These are phyloP conservation scores for Pythium monospermum DNA, from an alignment of 352 stramenopile species.

Conservation along the genomic window DNA sequence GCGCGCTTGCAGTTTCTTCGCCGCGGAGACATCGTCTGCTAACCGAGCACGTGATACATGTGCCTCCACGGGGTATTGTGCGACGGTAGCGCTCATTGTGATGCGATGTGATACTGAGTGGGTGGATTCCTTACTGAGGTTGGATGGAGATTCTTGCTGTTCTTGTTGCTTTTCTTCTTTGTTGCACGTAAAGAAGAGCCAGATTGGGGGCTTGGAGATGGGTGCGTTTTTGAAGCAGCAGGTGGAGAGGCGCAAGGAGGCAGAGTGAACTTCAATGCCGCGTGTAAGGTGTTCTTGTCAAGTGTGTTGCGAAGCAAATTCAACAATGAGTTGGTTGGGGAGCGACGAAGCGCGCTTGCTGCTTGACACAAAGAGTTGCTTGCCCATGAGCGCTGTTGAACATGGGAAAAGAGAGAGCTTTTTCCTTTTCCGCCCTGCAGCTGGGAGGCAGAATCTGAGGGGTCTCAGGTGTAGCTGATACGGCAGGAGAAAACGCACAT, in stretches of 20 bases:
- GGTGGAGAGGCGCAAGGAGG: constrained; percentile 2
- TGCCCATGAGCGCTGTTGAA: constrained; percentile 13
- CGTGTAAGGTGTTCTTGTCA: constrained; percentile 4
- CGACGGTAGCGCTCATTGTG: constrained; percentile 82
- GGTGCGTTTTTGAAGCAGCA: constrained; percentile 1
- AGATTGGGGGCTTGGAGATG: not conserved
- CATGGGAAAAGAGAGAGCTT: constrained; percentile 9
- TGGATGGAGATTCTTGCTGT: constrained; percentile 7
- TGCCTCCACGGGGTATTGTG: constrained; percentile 68
- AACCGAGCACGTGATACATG: constrained; percentile 39
- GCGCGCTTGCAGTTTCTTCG: constrained; percentile 55
- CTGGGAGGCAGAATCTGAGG: not conserved
- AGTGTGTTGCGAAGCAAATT: constrained; percentile 15
- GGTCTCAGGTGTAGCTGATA: not conserved
- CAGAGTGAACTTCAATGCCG: constrained; percentile 16
- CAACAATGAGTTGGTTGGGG: constrained; percentile 18
- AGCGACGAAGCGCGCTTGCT: not conserved
- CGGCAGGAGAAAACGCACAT: too few relatives aligned
- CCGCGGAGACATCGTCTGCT: constrained; percentile 53
- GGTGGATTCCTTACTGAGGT: constrained; percentile 11
- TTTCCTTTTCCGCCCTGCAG: too few relatives aligned
- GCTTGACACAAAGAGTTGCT: not conserved
- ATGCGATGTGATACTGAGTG: too few relatives aligned
- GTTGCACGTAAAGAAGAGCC: constrained; percentile 16
- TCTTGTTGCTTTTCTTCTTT: constrained; percentile 2